Evolutionary conservation across 768 basidiomycete genomes (phyloP).

Genomic region (Boletus sensibilis): DNA sequence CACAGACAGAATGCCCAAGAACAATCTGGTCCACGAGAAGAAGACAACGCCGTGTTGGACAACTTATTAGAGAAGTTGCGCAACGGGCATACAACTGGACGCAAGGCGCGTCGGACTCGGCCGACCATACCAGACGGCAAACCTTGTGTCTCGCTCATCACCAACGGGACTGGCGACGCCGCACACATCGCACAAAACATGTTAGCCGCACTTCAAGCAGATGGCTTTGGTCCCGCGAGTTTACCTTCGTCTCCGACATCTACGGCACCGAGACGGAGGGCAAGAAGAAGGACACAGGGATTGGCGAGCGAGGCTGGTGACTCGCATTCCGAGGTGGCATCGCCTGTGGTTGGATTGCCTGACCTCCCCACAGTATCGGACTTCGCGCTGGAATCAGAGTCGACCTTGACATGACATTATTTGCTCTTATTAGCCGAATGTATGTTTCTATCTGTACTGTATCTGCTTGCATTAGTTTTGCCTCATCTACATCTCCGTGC

Average conservation of each 20-base stretch:
- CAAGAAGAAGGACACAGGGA: slow-evolving; percentile 33
- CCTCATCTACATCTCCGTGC: slow-evolving; percentile 16
- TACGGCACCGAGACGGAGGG: slow-evolving; percentile 28
- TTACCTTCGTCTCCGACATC: slow-evolving; percentile 50
- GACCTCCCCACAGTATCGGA: slow-evolving; percentile 30
- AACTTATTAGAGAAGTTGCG: slow-evolving; percentile 68
- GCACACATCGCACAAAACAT: slow-evolving; percentile 70
- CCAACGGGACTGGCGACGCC: slow-evolving; percentile 34
- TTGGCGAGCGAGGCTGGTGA: slow-evolving; percentile 37
- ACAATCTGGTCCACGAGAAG: slow-evolving; percentile 46
- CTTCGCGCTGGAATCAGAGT: slow-evolving; percentile 27
- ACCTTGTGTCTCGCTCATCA: slow-evolving; percentile 17
- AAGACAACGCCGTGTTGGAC: slow-evolving; percentile 62
- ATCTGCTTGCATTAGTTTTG: slow-evolving; percentile 31
- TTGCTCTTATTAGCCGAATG: slow-evolving; percentile 23
- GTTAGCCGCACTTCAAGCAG: slow-evolving; percentile 69
- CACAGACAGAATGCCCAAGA: slow-evolving; percentile 51
- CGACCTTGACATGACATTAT: slow-evolving; percentile 24
- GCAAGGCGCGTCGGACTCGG: slow-evolving; percentile 52
- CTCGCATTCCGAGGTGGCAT: slow-evolving; percentile 28
- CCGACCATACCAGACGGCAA: slow-evolving; percentile 37
- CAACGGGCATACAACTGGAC: slow-evolving; percentile 62
- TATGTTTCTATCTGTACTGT: slow-evolving; percentile 34
- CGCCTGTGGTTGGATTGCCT: slow-evolving; percentile 24
- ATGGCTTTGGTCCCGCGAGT: slow-evolving; percentile 53